A percentile compares a stretch with the other conserved stretches of the same genome.
Conservation (phyloP, 2,329 filamentous ascomycete species). For the Calonectria hongkongensis region DNA sequence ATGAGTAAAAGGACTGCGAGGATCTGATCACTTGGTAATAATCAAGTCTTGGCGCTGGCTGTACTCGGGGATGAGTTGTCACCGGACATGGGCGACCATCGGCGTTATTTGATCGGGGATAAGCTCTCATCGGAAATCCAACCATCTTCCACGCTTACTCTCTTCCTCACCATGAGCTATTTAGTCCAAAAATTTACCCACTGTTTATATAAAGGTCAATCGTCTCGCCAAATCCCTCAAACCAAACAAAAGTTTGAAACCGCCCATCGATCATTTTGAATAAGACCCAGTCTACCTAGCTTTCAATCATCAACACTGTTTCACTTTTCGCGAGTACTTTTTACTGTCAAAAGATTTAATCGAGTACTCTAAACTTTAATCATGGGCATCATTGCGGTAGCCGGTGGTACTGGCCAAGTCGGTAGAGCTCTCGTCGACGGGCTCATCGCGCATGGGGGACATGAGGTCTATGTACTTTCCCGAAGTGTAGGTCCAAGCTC, state of each 20-base stretch:
- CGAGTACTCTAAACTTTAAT: not conserved
- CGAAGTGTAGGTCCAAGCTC: conserved; percentile 35
- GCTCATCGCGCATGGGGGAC: conserved; percentile 41
- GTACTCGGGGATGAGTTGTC: not conserved
- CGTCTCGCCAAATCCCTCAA: no score
- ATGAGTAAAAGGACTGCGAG: not conserved
- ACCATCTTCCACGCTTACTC: not conserved
- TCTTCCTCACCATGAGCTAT: not conserved
- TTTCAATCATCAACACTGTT: not conserved
- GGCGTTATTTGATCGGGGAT: conserved; percentile 7
- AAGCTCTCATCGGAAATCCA: not conserved
- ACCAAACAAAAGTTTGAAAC: no score
- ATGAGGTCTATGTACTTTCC: conserved; percentile 44
- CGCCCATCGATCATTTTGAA: not conserved
- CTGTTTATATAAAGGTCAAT: not conserved
- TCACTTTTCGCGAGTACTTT: not conserved
- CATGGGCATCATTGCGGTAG: conserved; percentile 47
- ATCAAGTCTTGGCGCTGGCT: not conserved
- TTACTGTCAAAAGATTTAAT: no score
- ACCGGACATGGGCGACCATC: conserved; percentile 9
- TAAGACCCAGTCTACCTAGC: not conserved
- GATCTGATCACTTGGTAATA: not conserved
- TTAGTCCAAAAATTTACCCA: not conserved
- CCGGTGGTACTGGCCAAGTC: conserved; percentile 46
- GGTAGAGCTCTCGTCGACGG: conserved; percentile 47